Conservation (phyloP, 352 stramenopile genomes). For the Pythium brachiatum region DNA sequence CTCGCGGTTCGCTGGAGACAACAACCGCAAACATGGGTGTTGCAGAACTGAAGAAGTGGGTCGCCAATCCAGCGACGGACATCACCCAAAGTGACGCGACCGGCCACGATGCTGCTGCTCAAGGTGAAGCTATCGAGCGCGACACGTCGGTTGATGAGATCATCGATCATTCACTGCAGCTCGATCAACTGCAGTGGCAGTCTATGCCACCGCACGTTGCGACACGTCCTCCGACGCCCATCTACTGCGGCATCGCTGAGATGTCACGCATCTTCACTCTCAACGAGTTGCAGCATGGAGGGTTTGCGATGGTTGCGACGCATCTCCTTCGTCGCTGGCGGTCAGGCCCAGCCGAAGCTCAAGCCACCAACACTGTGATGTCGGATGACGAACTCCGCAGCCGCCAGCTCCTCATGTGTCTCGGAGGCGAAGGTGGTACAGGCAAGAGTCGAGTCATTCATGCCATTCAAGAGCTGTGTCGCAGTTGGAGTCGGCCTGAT, state of each 20-base stretch:
- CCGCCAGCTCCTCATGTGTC: constrained; percentile 7
- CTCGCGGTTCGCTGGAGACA: not conserved
- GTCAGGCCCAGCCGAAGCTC: constrained; percentile 1
- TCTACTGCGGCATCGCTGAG: not conserved
- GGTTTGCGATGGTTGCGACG: constrained; percentile 6
- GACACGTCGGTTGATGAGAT: not conserved
- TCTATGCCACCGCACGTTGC: not conserved
- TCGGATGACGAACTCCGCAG: not conserved
- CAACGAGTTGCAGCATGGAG: constrained; percentile 13
- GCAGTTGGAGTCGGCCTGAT: not conserved
- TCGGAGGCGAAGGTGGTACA: constrained; percentile 11
- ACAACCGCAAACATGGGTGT: not conserved
- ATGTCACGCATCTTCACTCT: constrained; percentile 9
- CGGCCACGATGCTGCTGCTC: not conserved
- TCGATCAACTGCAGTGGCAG: not conserved
- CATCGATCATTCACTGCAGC: not conserved
- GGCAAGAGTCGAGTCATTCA: constrained; percentile 17
- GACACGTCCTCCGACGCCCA: not conserved
- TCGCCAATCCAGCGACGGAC: not conserved
- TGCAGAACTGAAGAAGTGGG: constrained; percentile 2
- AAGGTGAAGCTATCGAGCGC: not conserved
- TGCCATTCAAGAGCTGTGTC: constrained; percentile 3
- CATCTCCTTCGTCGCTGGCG: not conserved
- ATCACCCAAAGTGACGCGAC: not conserved
- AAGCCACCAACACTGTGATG: not conserved